phyloP scores from a whole-genome alignment of 1,284 basidiomycete species.

The Cryptococcus wingfieldii region DNA sequence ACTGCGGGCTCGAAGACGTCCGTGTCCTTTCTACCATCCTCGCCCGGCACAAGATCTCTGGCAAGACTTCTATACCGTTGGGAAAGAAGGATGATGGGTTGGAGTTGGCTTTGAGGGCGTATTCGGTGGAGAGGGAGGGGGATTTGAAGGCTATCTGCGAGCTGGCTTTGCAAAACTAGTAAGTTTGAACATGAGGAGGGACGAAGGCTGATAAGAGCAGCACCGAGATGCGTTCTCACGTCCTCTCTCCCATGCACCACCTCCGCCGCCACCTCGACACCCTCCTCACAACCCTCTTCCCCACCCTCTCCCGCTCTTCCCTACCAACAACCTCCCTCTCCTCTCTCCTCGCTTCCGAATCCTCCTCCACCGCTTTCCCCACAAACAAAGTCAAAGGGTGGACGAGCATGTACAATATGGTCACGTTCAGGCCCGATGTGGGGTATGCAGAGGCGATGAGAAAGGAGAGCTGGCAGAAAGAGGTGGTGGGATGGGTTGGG shows the following conservation, averaged over 20 bases:
- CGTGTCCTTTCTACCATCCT: conserved; percentile 77
- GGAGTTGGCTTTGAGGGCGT: conserved; percentile 64
- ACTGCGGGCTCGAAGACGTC: conserved; percentile 96
- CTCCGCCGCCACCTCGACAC: conserved; percentile 74
- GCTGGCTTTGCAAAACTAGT: conserved; percentile 95
- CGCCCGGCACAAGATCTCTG: conserved; percentile 61
- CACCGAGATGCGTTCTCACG: conserved; percentile 89
- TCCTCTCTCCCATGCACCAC: conserved; percentile 75
- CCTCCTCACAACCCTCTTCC: conserved; percentile 59
- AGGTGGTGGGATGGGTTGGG: conserved; percentile 24
- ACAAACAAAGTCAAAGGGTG: conserved; percentile 63
- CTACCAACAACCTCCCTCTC: conserved; percentile 51
- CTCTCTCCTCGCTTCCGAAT: conserved; percentile 48
- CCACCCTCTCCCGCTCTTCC: conserved; percentile 43
- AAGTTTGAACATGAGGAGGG: conserved; percentile 46
- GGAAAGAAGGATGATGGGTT: conserved; percentile 53
- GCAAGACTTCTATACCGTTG: conserved; percentile 36
- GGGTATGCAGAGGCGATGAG: conserved; percentile 62
- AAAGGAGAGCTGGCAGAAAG: conserved; percentile 45
- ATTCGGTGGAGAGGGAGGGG: conserved; percentile 73
- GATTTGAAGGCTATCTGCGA: conserved; percentile 87
- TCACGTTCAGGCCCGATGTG: conserved; percentile 92
- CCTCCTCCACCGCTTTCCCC: conserved; percentile 50
- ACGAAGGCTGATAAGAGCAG: conserved; percentile 49
- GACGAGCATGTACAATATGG: conserved; percentile 93